phyloP scores from a whole-genome alignment of 495 filamentous ascomycete genomes.

The Hypoxylon crocopeplum region DNA sequence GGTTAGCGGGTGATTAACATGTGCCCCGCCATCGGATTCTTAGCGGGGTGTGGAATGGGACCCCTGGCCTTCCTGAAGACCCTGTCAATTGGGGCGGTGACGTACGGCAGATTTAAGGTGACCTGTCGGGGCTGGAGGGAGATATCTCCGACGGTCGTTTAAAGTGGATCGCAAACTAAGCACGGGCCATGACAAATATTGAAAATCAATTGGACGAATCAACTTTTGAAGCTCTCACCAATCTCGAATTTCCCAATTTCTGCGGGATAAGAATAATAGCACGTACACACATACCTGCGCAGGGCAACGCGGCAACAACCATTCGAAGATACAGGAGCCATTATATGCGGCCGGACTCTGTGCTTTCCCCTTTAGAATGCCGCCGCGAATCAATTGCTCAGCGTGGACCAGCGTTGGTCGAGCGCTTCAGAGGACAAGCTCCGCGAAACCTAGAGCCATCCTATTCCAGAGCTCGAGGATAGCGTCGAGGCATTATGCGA shows the following conservation, averaged over 20 bases:
- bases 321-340: too few relatives aligned
- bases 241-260: not conserved
- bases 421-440: slow-evolving; percentile 28
- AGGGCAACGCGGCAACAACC: too few relatives aligned
- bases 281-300: too few relatives aligned
- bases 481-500: slow-evolving; percentile 46
- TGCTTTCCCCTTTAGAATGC: slow-evolving; percentile 19
- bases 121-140: slow-evolving; percentile 1
- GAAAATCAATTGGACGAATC: slow-evolving; percentile 25
- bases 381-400: slow-evolving; percentile 36
- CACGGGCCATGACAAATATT: slow-evolving; percentile 11
- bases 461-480: slow-evolving; percentile 28
- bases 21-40: slow-evolving; percentile 25
- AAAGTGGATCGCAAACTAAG: not conserved
- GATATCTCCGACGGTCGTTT: slow-evolving; percentile 3
- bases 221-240: slow-evolving; percentile 24
- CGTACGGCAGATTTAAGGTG: not conserved
- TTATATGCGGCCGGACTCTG: too few relatives aligned
- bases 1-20: slow-evolving; percentile 12
- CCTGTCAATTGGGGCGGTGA: slow-evolving; percentile 16
- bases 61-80: not conserved
- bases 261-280: not conserved
- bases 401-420: slow-evolving; percentile 31
- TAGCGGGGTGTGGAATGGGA: slow-evolving; percentile 1
- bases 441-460: slow-evolving; percentile 17